Evolutionary conservation across 2,329 filamentous ascomycete species (phyloP).

Genomic region (Calonectria hawksworthii): DNA sequence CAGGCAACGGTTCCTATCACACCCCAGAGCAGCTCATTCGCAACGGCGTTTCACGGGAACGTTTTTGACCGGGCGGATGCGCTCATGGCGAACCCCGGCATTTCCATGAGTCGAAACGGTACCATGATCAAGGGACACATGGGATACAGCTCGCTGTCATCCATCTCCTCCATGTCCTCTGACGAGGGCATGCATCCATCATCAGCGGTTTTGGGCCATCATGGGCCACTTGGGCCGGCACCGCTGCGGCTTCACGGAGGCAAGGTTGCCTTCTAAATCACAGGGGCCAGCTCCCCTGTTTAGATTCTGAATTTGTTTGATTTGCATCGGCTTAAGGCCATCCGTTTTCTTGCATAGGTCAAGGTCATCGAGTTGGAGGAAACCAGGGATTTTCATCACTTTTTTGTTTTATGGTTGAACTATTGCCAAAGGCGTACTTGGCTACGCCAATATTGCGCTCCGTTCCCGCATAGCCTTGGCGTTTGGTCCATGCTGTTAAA

Average conservation of each 20-base stretch:
- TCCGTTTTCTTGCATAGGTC: conserved; percentile 37
- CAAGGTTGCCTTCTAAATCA: conserved; percentile 53
- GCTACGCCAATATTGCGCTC: conserved; percentile 37
- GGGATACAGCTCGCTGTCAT: conserved; percentile 56
- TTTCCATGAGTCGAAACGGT: conserved; percentile 68
- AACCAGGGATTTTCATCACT: conserved; percentile 24
- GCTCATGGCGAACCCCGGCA: conserved; percentile 69
- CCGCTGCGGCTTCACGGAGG: conserved; percentile 55
- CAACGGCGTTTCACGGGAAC: conserved; percentile 67
- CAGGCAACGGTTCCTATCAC: conserved; percentile 89
- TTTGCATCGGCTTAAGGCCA: conserved; percentile 21
- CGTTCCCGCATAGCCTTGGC: conserved; percentile 47
- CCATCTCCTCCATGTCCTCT: conserved; percentile 58
- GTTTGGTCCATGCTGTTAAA: conserved; percentile 33
- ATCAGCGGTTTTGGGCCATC: conserved; percentile 47
- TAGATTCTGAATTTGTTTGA: conserved; percentile 29
- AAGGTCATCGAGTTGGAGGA: conserved; percentile 2
- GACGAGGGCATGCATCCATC: conserved; percentile 54
- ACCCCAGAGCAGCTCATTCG: conserved; percentile 70
- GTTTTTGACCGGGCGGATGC: conserved; percentile 74
- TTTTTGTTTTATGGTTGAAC: conserved; percentile 32
- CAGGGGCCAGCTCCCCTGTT: conserved; percentile 23
- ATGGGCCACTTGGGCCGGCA: conserved; percentile 49
- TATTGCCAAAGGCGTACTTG: conserved; percentile 31
- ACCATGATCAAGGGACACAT: conserved; percentile 59